Evolutionary conservation across 768 basidiomycete species (phyloP).

Genomic region (Boletus fagicola): DNA sequence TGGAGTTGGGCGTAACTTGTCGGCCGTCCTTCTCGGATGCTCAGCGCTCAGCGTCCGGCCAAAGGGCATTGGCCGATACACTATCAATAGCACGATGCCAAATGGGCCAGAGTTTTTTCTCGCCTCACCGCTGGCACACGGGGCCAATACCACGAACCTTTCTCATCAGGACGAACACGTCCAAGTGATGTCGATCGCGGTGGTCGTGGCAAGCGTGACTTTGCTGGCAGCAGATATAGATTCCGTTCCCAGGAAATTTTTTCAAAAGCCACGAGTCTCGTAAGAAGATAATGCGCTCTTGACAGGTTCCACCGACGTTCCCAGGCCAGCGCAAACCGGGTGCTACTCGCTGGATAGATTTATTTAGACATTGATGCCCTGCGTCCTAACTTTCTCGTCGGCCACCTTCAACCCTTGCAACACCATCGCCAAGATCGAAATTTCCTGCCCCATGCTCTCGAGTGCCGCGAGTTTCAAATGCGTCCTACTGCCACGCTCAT

Average conservation of each 20-base stretch:
- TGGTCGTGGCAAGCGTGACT: constrained; percentile 7
- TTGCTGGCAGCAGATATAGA: not conserved
- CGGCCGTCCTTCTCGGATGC: constrained; percentile 15
- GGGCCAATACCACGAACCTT: constrained; percentile 1
- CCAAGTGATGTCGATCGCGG: constrained; percentile 12
- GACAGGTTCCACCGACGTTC: not conserved
- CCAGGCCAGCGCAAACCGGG: not conserved
- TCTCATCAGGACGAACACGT: not conserved
- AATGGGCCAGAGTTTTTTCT: not conserved
- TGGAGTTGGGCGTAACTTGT: constrained; percentile 10
- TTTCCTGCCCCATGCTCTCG: not conserved
- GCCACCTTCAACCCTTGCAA: not conserved
- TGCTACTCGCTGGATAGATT: not conserved
- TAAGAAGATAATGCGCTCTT: not conserved
- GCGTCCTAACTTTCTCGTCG: not conserved
- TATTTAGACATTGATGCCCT: not conserved
- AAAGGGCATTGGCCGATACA: constrained; percentile 20
- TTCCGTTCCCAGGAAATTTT: constrained; percentile 14
- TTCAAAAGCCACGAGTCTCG: constrained; percentile 4
- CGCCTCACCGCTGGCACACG: constrained; percentile 6
- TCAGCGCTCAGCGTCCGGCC: not conserved
- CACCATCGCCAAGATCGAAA: constrained; percentile 3
- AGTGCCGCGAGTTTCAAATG: constrained; percentile 13
- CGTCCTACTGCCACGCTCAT: constrained; percentile 2
- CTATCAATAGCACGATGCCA: constrained; percentile 13